Percentiles rank a stretch among this genome's conserved stretches.
phyloP scores from a whole-genome alignment of 1,139 yeast genomes.

The Protomyces gravidus region DNA sequence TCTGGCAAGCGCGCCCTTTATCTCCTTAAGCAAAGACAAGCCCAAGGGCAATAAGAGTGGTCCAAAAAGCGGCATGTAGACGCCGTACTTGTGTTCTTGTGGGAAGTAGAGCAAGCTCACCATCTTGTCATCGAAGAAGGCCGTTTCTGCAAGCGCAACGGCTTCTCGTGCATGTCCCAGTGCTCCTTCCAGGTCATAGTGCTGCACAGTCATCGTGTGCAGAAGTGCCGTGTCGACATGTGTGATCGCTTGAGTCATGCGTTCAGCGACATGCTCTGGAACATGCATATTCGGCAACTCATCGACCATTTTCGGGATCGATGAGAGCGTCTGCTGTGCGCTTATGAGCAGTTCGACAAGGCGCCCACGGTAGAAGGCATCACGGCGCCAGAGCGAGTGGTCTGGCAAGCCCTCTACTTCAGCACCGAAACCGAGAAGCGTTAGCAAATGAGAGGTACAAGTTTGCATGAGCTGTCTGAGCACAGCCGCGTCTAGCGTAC shows the following conservation, averaged over 20 bases:
- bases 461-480: conserved; percentile 56
- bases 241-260: conserved; percentile 47
- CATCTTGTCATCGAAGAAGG: conserved; percentile 91
- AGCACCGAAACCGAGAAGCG: conserved; percentile 57
- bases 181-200: conserved; percentile 31
- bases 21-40: conserved; percentile 51
- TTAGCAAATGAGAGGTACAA: conserved; percentile 70
- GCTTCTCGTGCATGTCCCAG: conserved; percentile 51
- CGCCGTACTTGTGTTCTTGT: conserved; percentile 89
- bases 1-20: conserved; percentile 41
- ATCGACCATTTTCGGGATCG: conserved; percentile 63
- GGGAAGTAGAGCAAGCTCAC: conserved; percentile 93
- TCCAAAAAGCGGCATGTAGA: conserved; percentile 81
- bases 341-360: conserved; percentile 51
- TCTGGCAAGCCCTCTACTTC: conserved; percentile 44
- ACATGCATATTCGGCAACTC: conserved; percentile 75
- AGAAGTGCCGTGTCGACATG: conserved; percentile 41
- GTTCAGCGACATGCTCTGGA: conserved; percentile 58
- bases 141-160: conserved; percentile 57
- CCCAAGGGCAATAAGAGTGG: conserved; percentile 70
- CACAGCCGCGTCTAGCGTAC: conserved; percentile 49
- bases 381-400: conserved; percentile 44
- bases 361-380: conserved; percentile 58
- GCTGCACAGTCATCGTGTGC: background rate
- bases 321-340: conserved; percentile 58